phyloP scores from a whole-genome alignment of 805 yeast species.

The Candida cerambycidarum region DNA sequence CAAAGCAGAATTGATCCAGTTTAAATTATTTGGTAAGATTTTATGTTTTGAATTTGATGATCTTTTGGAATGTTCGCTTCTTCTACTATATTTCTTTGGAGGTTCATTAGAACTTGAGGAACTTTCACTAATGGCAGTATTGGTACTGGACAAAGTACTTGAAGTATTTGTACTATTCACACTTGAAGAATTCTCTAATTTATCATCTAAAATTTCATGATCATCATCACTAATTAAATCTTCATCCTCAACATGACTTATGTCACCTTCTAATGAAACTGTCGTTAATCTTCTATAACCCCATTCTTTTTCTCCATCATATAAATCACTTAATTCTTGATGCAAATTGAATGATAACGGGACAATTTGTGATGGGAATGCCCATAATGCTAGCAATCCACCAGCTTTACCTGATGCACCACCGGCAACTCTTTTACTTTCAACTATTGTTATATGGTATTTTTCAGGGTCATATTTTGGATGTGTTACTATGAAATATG shows the following conservation, averaged over 20 bases:
- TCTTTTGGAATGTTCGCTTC: slow-evolving; percentile 15
- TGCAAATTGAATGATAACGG: slow-evolving; percentile 85
- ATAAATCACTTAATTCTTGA: slow-evolving; percentile 74
- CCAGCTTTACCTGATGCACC: slow-evolving; percentile 99
- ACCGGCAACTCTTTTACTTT: slow-evolving; percentile 90
- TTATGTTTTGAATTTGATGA: neutral
- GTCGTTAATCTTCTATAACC: slow-evolving; percentile 90
- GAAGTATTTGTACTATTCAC: slow-evolving; percentile 13
- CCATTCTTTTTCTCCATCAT: slow-evolving; percentile 86
- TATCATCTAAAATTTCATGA: slow-evolving; percentile 21
- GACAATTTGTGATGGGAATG: slow-evolving; percentile 93
- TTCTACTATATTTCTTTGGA: slow-evolving; percentile 40
- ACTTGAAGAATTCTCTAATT: slow-evolving; percentile 16
- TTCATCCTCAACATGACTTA: slow-evolving; percentile 35
- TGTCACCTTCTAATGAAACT: slow-evolving; percentile 82
- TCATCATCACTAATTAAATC: slow-evolving; percentile 21
- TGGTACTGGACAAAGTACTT: slow-evolving; percentile 1
- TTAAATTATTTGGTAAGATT: slow-evolving; percentile 57
- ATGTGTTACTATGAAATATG: slow-evolving; percentile 82
- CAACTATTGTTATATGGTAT: slow-evolving; percentile 81
- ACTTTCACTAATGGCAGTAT: neutral
- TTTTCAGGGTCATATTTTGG: slow-evolving; percentile 71
- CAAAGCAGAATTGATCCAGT: slow-evolving; percentile 70
- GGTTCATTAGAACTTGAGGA: slow-evolving; percentile 20
- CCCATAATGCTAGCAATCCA: slow-evolving; percentile 92